A percentile compares a stretch with the other conserved stretches of the same genome.
Evolutionary conservation across 495 filamentous ascomycete species (phyloP).

Genomic region (Penicillium desertorum): DNA sequence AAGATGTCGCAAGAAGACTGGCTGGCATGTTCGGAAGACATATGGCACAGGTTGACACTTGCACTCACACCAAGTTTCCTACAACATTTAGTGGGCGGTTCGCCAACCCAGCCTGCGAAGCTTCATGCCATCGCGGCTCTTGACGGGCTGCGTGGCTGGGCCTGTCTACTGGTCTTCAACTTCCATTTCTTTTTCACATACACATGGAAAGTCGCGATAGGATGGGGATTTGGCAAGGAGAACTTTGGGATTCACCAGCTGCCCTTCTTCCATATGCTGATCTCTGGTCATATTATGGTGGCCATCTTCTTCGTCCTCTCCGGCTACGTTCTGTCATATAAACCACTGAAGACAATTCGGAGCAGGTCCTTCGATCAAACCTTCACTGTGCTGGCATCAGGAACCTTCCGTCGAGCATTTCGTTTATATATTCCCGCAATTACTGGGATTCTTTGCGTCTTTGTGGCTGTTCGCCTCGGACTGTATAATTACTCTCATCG

Average conservation of each 20-base stretch:
- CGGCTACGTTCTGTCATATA: constrained; percentile 65
- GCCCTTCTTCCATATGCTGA: constrained; percentile 61
- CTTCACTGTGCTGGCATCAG: constrained; percentile 53
- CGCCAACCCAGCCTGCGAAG: constrained; percentile 30
- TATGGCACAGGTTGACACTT: constrained; percentile 35
- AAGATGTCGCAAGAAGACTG: constrained; percentile 33
- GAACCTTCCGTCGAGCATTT: constrained; percentile 62
- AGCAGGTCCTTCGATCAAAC: constrained; percentile 51
- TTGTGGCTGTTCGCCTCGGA: constrained; percentile 54
- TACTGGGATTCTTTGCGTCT: constrained; percentile 55
- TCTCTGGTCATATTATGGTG: constrained; percentile 68
- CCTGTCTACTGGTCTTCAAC: constrained; percentile 53
- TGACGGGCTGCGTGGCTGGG: constrained; percentile 53
- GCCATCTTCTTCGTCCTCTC: constrained; percentile 74
- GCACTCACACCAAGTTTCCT: constrained; percentile 43
- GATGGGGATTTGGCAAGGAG: constrained; percentile 50
- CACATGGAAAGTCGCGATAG: constrained; percentile 47
- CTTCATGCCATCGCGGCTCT: constrained; percentile 49
- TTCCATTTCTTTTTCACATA: constrained; percentile 56
- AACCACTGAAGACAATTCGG: constrained; percentile 60
- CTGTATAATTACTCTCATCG: constrained; percentile 45
- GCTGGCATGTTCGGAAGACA: constrained; percentile 28
- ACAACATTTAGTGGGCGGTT: constrained; percentile 40
- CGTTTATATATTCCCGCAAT: constrained; percentile 64
- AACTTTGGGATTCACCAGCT: constrained; percentile 60